phyloP scores from a whole-genome alignment of 2,329 filamentous ascomycete genomes.

The Macrophomina pseudophaseolina region DNA sequence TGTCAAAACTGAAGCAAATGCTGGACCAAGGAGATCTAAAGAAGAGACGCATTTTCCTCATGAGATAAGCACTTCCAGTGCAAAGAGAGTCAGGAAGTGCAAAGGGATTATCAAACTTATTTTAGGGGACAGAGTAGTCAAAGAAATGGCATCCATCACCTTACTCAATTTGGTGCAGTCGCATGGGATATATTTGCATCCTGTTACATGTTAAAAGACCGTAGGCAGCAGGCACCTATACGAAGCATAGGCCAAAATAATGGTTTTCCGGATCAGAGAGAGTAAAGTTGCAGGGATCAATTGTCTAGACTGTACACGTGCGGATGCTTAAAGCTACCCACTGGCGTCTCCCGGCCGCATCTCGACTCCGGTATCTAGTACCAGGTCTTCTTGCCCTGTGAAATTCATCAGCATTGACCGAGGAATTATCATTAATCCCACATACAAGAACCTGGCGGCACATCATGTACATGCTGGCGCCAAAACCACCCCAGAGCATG shows the following conservation, averaged over 20 bases:
- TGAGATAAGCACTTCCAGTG: too few species aligned
- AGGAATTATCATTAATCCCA: constrained; percentile 5
- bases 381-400: constrained; percentile 77
- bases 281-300: constrained; percentile 17
- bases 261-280: background rate
- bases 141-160: background rate
- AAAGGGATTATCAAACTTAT: too few species aligned
- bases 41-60: too few species aligned
- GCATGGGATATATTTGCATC: too few species aligned
- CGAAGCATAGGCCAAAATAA: background rate
- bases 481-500: constrained; percentile 66
- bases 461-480: constrained; percentile 70
- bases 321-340: constrained; percentile 21
- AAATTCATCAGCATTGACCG: background rate
- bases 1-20: too few species aligned
- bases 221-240: too few species aligned
- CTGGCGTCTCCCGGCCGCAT: constrained; percentile 5
- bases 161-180: too few species aligned
- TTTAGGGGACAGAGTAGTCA: too few species aligned
- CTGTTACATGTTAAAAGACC: too few species aligned
- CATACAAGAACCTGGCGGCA: constrained; percentile 67
- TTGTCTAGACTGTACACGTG: constrained; percentile 27
- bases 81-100: too few species aligned
- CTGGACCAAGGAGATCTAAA: too few species aligned
- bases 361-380: constrained; percentile 37